Percentiles rank a stretch among this genome's conserved stretches.
Evolutionary conservation across 306 rosid genomes (phyloP).

Genomic region (Chamaecrista fasciculata): DNA sequence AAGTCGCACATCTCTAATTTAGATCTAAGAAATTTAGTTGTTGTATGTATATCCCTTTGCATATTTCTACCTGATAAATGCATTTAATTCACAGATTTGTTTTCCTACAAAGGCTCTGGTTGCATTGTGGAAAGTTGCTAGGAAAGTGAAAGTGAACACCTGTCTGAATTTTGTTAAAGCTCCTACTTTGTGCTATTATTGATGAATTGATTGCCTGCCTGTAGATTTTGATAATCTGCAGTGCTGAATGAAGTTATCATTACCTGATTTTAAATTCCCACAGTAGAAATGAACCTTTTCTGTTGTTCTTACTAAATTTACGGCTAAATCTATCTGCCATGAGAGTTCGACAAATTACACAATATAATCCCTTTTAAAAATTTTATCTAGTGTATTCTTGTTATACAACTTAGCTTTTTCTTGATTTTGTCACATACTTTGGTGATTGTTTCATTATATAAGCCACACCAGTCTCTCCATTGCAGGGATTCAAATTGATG

Average conservation of each 20-base stretch:
- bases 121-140: constrained; percentile 17
- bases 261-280: constrained; percentile 9
- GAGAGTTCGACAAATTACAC: constrained; percentile 17
- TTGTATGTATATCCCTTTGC: constrained; percentile 2
- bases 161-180: background rate
- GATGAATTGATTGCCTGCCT: constrained; percentile 14
- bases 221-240: constrained; percentile 10
- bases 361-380: constrained; percentile 3
- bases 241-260: background rate
- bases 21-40: background rate
- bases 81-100: constrained; percentile 7
- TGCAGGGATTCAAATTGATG: constrained; percentile 92
- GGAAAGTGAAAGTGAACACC: constrained; percentile 19
- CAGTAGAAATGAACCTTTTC: background rate
- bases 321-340: background rate
- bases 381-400: background rate
- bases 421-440: constrained; percentile 22
- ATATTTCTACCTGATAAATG: constrained; percentile 5
- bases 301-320: constrained; percentile 11
- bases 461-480: constrained; percentile 53
- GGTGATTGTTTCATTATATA: constrained; percentile 48
- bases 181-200: background rate
- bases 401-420: constrained; percentile 1
- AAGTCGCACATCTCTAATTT: background rate
- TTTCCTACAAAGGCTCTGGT: constrained; percentile 7